Percentiles rank a stretch among this genome's conserved stretches.
Evolutionary conservation across 768 basidiomycete genomes (phyloP).

Genomic region (Suillus alpinus): DNA sequence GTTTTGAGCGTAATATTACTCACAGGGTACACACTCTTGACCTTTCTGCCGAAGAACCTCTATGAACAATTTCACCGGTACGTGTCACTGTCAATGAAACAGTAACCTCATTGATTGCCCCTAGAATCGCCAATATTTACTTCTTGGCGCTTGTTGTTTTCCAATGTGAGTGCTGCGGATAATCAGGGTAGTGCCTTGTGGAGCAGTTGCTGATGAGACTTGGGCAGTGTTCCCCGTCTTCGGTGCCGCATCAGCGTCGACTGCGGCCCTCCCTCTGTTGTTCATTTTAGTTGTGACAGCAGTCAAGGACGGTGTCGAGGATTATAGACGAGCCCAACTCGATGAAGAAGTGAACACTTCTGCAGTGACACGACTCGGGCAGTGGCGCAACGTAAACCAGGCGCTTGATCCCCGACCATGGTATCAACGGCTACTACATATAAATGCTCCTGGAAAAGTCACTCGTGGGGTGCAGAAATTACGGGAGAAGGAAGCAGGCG

Average conservation of each 20-base stretch:
- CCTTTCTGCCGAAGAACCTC: conserved; percentile 92
- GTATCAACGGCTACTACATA: conserved; percentile 68
- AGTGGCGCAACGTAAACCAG: conserved; percentile 90
- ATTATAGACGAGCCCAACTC: conserved; percentile 82
- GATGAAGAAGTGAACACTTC: conserved; percentile 97
- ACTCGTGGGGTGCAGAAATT: conserved; percentile 84
- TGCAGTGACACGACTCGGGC: conserved; percentile 83
- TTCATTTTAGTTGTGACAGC: conserved; percentile 89
- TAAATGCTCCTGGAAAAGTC: conserved; percentile 71
- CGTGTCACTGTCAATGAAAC: conserved; percentile 15
- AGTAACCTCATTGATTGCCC: not conserved
- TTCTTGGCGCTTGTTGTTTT: conserved; percentile 82
- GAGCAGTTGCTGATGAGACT: conserved; percentile 9
- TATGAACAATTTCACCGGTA: conserved; percentile 92
- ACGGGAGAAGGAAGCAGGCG: conserved; percentile 75
- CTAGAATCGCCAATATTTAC: conserved; percentile 87
- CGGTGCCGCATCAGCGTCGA: conserved; percentile 78
- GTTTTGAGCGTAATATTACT: not conserved
- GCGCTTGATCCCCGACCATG: conserved; percentile 73
- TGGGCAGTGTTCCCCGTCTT: conserved; percentile 81
- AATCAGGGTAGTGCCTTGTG: not conserved
- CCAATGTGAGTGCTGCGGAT: conserved; percentile 49
- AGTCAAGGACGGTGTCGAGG: conserved; percentile 94
- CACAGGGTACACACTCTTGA: conserved; percentile 84
- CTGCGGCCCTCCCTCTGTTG: conserved; percentile 80